Base-by-base conservation (phyloP, 176 grass and related monocot genomes). In the Hsuehochloa calcarea region DNA sequence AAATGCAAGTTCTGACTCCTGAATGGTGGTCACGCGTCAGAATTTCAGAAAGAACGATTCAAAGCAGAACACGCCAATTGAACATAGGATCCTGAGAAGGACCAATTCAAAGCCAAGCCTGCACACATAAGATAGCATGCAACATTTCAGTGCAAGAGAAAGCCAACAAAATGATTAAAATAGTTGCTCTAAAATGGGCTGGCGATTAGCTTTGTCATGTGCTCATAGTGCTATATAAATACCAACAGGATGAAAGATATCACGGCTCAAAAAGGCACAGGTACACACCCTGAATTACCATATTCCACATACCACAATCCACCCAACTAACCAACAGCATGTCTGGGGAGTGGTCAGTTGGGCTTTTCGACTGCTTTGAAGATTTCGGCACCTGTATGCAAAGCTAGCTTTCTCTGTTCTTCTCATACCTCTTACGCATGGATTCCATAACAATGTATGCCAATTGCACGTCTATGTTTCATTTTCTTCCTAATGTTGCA, bases 271-370 rank as follows among this genome's bases (percentile, higher is more conserved):
- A 64, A 76, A 43, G 16, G 40, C 25, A 69, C 4, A 51, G 47
- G 27, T 20, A 55, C 6, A 29, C 2, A 22, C 41, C 29, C 37
- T 17, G 22, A 19, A 37, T 58, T 29, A 69, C 46, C 72, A 40
- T 77, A 16, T 70, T 45, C 17, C 65, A 56, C 15, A 49, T 13
- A 80, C 47, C 62, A 75, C 13, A 34, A 63, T 60, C 26, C 43
- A n/a, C 15, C 20, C n/a, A 44, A 54, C 50, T 23, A 11, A 19
- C 39, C 4, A 70, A 65, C 39, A 75, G 3, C 79, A 86, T 90
- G 88, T 5, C 67, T 3, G 72, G 54, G 55, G 72, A 90, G 72
- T 87, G 91, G 93, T 89, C 93, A 23, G 72, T 85, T 39, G 77
- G 83, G 39, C 80, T 96, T 8, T 93, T 54, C 8, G 62, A 52